Conservation (phyloP, 1,139 yeast genomes). For the Saccharomyces uvarum region DNA sequence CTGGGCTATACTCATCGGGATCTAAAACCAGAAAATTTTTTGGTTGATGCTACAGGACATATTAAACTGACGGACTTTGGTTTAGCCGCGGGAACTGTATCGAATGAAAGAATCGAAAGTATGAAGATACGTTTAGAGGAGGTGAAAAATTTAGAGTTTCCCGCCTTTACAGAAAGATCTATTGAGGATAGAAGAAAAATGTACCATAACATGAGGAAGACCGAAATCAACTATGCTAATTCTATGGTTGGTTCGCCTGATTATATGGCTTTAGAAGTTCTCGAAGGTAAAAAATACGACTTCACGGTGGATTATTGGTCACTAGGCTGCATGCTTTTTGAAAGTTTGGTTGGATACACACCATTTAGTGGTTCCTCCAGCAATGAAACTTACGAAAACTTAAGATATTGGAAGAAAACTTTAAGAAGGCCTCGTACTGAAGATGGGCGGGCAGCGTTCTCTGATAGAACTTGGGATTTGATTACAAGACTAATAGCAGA, state of each 20-base stretch:
- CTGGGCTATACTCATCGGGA: slow-evolving; percentile 96
- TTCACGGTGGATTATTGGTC: slow-evolving; percentile 99
- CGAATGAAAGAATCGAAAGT: slow-evolving; percentile 86
- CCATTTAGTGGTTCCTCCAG: slow-evolving; percentile 93
- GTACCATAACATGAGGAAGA: slow-evolving; percentile 64
- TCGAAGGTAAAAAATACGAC: slow-evolving; percentile 89
- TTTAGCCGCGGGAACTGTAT: slow-evolving; percentile 91
- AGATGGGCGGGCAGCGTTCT: slow-evolving; percentile 84
- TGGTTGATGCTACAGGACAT: slow-evolving; percentile 91
- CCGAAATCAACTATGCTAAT: slow-evolving; percentile 73
- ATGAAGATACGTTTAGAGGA: slow-evolving; percentile 80
- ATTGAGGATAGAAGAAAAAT: slow-evolving; percentile 79
- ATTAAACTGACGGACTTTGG: slow-evolving; percentile 97
- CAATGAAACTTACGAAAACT: slow-evolving; percentile 89
- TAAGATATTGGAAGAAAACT: slow-evolving; percentile 87
- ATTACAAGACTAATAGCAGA: slow-evolving; percentile 72
- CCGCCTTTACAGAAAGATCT: slow-evolving; percentile 56
- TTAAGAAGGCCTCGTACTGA: slow-evolving; percentile 86
- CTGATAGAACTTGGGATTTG: slow-evolving; percentile 94
- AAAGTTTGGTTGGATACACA: slow-evolving; percentile 89
- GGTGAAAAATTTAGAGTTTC: slow-evolving; percentile 63
- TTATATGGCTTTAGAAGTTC: slow-evolving; percentile 96
- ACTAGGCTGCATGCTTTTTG: slow-evolving; percentile 88
- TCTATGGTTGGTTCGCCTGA: slow-evolving; percentile 98
- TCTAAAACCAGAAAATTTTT: slow-evolving; percentile 92